Evolutionary conservation across 2,329 filamentous ascomycete species (phyloP).

Genomic region (Coniochaeta sp.): DNA sequence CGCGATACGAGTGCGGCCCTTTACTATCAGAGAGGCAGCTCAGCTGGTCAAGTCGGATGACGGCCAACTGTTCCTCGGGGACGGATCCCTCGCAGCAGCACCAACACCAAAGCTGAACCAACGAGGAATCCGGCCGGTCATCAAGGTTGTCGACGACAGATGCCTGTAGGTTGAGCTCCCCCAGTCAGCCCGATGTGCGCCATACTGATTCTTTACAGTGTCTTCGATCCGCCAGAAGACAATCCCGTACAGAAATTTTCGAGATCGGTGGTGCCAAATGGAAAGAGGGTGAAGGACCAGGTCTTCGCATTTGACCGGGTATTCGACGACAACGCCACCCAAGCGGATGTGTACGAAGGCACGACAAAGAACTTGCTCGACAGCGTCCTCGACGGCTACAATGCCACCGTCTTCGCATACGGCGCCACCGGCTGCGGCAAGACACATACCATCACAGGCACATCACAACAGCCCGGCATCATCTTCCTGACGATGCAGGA

Average conservation of each 20-base stretch:
- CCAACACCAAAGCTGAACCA: constrained; percentile 79
- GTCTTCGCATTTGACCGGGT: constrained; percentile 95
- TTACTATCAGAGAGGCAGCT: constrained; percentile 86
- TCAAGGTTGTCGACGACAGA: constrained; percentile 94
- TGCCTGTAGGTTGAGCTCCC: constrained; percentile 64
- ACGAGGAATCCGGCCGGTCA: constrained; percentile 81
- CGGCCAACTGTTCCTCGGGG: constrained; percentile 85
- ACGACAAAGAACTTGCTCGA: constrained; percentile 88
- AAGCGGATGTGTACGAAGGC: constrained; percentile 90
- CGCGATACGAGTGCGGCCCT: constrained; percentile 61
- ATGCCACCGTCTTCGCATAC: constrained; percentile 97
- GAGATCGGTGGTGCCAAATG: constrained; percentile 69
- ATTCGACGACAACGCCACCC: constrained; percentile 90
- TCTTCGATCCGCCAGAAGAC: constrained; percentile 96
- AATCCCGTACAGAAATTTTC: constrained; percentile 85
- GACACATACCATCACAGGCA: constrained; percentile 95
- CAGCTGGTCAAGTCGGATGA: constrained; percentile 79
- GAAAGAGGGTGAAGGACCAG: constrained; percentile 94
- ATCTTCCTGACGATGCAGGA: constrained; percentile 99
- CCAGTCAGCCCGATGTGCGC: neutral
- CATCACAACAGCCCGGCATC: constrained; percentile 85
- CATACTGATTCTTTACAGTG: constrained; percentile 42
- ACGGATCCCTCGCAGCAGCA: constrained; percentile 84
- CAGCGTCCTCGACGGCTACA: constrained; percentile 94
- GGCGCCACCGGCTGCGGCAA: constrained; percentile 97